Percentiles rank a stretch among this genome's conserved stretches.
These are phyloP conservation scores for Paramecium primaurelia DNA, from an alignment of 73 alveolate species.

Conservation along the genomic window DNA sequence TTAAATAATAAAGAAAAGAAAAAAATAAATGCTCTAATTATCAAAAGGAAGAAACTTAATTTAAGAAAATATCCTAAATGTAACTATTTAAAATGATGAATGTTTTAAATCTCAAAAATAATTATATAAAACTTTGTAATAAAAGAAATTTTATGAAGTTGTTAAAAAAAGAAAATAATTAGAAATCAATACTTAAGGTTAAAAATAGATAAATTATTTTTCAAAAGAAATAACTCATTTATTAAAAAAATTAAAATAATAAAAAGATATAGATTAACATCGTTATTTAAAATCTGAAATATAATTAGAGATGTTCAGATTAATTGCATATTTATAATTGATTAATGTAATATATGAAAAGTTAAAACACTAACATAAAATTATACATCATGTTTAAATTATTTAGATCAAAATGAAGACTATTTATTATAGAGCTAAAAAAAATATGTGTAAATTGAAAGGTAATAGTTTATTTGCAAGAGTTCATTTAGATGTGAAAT, in stretches of 20 bases:
- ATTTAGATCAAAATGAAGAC: background rate
- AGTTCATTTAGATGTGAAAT: background rate
- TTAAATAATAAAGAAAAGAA: background rate
- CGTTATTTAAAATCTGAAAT: background rate
- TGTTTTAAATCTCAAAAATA: background rate
- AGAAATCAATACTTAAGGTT: background rate
- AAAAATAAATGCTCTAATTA: background rate
- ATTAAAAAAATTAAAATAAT: background rate
- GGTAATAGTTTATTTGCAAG: background rate
- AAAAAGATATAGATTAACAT: background rate
- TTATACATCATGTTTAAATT: background rate
- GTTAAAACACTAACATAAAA: background rate
- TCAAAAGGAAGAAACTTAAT: background rate
- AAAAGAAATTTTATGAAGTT: background rate
- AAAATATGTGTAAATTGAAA: background rate
- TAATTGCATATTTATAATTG: background rate
- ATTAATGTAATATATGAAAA: background rate
- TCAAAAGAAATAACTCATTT: background rate
- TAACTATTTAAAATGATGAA: background rate
- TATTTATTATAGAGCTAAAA: background rate
- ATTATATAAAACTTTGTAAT: background rate
- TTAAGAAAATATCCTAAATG: background rate
- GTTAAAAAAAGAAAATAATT: background rate
- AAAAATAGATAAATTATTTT: background rate
- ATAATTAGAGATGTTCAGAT: background rate